Conservation (phyloP, 768 basidiomycete genomes). For the Inosperma sp. region DNA sequence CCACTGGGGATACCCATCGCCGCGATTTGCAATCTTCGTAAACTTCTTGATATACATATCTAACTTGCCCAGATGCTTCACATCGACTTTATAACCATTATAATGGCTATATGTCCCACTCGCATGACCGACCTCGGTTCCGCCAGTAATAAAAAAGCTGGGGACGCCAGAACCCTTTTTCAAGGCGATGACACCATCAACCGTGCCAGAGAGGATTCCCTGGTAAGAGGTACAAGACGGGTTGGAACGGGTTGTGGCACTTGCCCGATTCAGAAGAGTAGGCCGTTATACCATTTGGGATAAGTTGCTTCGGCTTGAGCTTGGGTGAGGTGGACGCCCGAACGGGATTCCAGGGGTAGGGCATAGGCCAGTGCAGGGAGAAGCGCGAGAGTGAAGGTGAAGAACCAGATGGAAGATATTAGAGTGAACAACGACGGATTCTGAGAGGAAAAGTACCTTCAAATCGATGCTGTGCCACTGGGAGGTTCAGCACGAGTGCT, state of each 20-base stretch:
- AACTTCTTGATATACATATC: slow-evolving; percentile 26
- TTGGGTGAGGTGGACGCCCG: slow-evolving; percentile 1
- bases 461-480: too few species aligned
- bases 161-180: slow-evolving; percentile 44
- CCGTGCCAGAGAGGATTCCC: slow-evolving; percentile 26
- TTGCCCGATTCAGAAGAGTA: slow-evolving; percentile 24
- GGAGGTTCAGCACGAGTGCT: too few species aligned
- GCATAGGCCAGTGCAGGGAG: not conserved
- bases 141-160: slow-evolving; percentile 68
- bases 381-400: not conserved
- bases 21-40: slow-evolving; percentile 25
- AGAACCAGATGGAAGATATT: not conserved
- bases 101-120: slow-evolving; percentile 25
- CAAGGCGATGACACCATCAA: slow-evolving; percentile 26
- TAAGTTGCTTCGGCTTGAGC: slow-evolving; percentile 25
- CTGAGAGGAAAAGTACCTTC: not conserved
- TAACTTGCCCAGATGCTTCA: slow-evolving; percentile 20
- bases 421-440: not conserved
- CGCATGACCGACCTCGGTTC: slow-evolving; percentile 36
- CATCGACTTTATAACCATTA: slow-evolving; percentile 29
- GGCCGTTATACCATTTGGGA: slow-evolving; percentile 24
- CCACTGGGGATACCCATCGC: slow-evolving; percentile 28
- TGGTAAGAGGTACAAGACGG: slow-evolving; percentile 27
- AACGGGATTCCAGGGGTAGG: not conserved
- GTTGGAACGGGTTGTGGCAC: slow-evolving; percentile 21